Base-by-base conservation (phyloP, 2,329 filamentous ascomycete species). In the Xylariaceae sp. region DNA sequence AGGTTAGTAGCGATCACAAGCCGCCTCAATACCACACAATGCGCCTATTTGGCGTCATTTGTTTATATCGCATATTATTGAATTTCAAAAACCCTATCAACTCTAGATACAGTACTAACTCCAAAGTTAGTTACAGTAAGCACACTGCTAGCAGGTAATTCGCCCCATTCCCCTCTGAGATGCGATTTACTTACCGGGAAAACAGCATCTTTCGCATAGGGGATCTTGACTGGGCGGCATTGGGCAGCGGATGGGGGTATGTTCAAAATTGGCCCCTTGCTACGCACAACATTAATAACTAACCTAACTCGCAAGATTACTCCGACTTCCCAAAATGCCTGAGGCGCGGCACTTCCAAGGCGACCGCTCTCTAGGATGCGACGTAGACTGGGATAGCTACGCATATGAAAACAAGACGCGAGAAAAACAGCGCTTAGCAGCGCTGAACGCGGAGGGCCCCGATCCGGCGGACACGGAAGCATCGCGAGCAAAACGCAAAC, bases 261-360 rank as follows among this genome's bases (percentile, higher is more conserved):
- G 26, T 37, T 44, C 4, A 40, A 37, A 10, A 21, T 10, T 9
- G 2, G 3, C 8, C 5, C 4, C 26, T 39, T 39, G 9, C 6
- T 41, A 10, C 22, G 4, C 6, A 10, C 19, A 42, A n/a, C 9
- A 34, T 2, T 29, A 37, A 15, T n/a, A 13, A 18, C 49, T 58
- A 8, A 58, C 45, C 2, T 29, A 32, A 40, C 19, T 43, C 18
- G 2, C 32, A 47, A 60, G 58, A 1, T 77, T 99, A 0, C 76
- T 96, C 2, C 85, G 85, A 47, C 78, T 97, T 59, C 94, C 94
- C 3, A 90, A 88, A 67, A 99, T 99, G 94, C 92, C 94, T 0
- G 94, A 99, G 70, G 74, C 89, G 49, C 87, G 85, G 64, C 80
- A 77, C 0, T 92, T 88, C 76, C 79, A 83, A 12, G 86, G 86